Percentiles rank a stretch among this genome's conserved stretches.
phyloP scores from a whole-genome alignment of 768 basidiomycete genomes.

The Lentinula aciculospora region DNA sequence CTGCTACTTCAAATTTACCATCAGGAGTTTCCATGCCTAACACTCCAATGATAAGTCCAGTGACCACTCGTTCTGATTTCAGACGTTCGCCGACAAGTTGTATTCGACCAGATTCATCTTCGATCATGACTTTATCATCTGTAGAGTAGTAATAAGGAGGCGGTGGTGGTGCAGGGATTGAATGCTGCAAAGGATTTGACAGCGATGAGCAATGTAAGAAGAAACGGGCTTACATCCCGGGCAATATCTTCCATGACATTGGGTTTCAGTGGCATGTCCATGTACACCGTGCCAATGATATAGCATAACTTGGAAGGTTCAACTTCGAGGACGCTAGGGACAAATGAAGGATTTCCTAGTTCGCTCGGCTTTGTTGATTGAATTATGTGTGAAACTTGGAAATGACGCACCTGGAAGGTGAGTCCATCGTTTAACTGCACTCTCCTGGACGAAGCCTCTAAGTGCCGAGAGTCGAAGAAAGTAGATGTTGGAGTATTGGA shows the following conservation, averaged over 20 bases:
- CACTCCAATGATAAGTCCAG: constrained; percentile 86
- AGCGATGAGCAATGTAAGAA: constrained; percentile 2
- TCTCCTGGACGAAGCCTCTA: constrained; percentile 33
- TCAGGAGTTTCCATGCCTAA: constrained; percentile 85
- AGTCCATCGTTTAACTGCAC: constrained; percentile 35
- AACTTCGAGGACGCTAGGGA: constrained; percentile 86
- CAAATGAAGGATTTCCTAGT: constrained; percentile 60
- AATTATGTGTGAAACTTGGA: neutral
- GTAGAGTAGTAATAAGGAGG: constrained; percentile 67
- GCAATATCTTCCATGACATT: constrained; percentile 96
- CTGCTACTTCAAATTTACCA: constrained; percentile 93
- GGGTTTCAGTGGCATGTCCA: constrained; percentile 99
- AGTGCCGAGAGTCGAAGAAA: constrained; percentile 39
- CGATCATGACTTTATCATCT: constrained; percentile 81
- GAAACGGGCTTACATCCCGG: constrained; percentile 69
- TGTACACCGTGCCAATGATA: constrained; percentile 91
- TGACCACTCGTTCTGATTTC: constrained; percentile 62
- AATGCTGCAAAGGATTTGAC: constrained; percentile 51
- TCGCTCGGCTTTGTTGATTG: neutral
- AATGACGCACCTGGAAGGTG: constrained; percentile 30
- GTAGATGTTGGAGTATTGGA: constrained; percentile 56
- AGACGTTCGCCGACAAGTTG: constrained; percentile 76
- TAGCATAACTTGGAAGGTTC: constrained; percentile 82
- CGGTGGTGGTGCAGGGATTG: constrained; percentile 80
- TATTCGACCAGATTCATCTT: constrained; percentile 95